Base-by-base conservation (phyloP, 257 asterid genomes). In the Plantago ovata region DNA sequence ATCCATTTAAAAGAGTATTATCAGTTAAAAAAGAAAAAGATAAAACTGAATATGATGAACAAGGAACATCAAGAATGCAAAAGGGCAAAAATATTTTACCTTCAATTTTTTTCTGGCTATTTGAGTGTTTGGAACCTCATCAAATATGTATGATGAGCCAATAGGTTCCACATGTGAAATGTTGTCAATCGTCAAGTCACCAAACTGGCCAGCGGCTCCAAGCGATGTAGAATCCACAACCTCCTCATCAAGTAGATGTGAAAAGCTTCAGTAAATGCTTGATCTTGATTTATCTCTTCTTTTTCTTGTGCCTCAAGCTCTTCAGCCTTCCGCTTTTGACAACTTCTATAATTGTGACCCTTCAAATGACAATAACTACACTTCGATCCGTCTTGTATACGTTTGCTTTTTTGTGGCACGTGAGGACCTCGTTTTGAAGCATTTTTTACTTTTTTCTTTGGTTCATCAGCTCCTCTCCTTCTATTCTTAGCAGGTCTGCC, bases 401-500 rank as follows among this genome's bases (percentile, higher is more conserved):
- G 13, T 14, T 1, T 43, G 18, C 48, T 43, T 19, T 19, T 43
- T 43, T 1, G 13, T 43, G 13, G 48, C 15, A 13, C 18, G 13
- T 43, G 13, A 13, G 48, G 18, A 7, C 48, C 48, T 43, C 18
- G 13, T 43, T 43, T 43, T 7, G 48, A 43, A 3, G 48, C 19
- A 3, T 50, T 61, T 38, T 48, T 50, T 10, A 7, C 11, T 13
- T 57, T 57, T 3, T 6, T 57, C 0, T 8, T 13, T 1, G 21
- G 38, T 15, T 57, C 62, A 40, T 57, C 62, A 0, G 9, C 6
- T 13, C 19, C 63, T 7, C 53, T 43, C 42, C 53, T 58, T 33
- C 62, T 57, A 3, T 10, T 33, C 6, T 16, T 44, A 0, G 49
- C 3, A 0, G 39, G 63, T 28, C 42, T 58, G 32, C 53, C 63